These are phyloP conservation scores for Auriscalpium orientale DNA, from an alignment of 768 basidiomycete genomes.

Conservation along the genomic window DNA sequence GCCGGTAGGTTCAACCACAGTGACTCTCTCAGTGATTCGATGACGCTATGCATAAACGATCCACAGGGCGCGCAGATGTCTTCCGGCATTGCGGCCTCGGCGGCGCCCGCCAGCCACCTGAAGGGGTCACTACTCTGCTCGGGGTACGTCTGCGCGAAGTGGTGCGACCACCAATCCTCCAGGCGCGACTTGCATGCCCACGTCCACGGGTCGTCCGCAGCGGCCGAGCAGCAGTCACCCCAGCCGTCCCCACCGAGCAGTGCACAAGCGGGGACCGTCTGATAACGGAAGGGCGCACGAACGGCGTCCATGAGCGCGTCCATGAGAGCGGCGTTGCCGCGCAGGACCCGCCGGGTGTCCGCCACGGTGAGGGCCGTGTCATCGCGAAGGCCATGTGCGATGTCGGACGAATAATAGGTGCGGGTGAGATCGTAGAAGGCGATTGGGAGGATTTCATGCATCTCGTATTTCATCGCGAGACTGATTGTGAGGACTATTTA, in stretches of 20 bases:
- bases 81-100: background rate
- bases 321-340: constrained; percentile 7
- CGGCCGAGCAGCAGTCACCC: background rate
- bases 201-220: background rate
- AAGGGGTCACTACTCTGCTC: background rate
- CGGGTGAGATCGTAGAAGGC: constrained; percentile 11
- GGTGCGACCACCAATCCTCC: background rate
- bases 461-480: constrained; percentile 9
- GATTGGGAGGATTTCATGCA: constrained; percentile 12
- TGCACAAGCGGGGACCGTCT: background rate
- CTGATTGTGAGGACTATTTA: constrained; percentile 6
- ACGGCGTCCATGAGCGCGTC: constrained; percentile 1
- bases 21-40: background rate
- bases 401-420: constrained; percentile 7
- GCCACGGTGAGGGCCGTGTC: constrained; percentile 8
- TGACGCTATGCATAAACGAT: background rate
- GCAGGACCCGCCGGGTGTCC: constrained; percentile 10
- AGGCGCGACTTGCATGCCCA: background rate
- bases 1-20: background rate
- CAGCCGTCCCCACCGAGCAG: too few species aligned
- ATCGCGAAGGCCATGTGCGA: constrained; percentile 5
- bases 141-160: background rate
- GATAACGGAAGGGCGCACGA: background rate
- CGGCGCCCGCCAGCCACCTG: background rate
- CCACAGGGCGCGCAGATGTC: background rate